These are phyloP conservation scores for Daldinia concentrica DNA, from an alignment of 495 filamentous ascomycete genomes.

Conservation along the genomic window DNA sequence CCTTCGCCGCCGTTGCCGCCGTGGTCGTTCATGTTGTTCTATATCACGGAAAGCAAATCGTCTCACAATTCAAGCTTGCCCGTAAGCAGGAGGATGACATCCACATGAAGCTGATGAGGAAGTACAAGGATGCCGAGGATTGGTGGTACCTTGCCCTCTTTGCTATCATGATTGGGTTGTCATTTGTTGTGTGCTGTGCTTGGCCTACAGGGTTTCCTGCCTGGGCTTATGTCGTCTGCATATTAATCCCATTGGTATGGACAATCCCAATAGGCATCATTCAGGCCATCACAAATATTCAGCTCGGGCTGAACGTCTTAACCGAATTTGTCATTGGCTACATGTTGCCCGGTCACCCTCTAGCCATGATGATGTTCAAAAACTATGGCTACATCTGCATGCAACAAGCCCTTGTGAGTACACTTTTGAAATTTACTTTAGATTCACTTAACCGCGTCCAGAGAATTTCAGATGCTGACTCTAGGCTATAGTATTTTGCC, in stretches of 20 bases:
- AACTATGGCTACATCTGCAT: slow-evolving; percentile 76
- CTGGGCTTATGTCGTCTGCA: slow-evolving; percentile 72
- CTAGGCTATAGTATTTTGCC: slow-evolving; percentile 41
- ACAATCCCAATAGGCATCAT: slow-evolving; percentile 65
- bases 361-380: slow-evolving; percentile 79
- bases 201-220: slow-evolving; percentile 71
- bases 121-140: slow-evolving; percentile 64
- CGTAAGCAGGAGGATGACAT: slow-evolving; percentile 70
- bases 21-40: slow-evolving; percentile 68
- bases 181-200: slow-evolving; percentile 63
- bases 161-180: slow-evolving; percentile 54
- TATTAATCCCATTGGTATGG: slow-evolving; percentile 63
- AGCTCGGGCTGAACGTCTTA: slow-evolving; percentile 72
- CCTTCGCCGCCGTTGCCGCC: slow-evolving; percentile 73
- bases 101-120: slow-evolving; percentile 69
- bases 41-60: slow-evolving; percentile 71
- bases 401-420: slow-evolving; percentile 57
- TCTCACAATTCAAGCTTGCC: slow-evolving; percentile 59
- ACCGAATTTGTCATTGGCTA: slow-evolving; percentile 78
- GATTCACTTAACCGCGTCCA: not conserved
- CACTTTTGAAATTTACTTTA: not conserved
- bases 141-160: slow-evolving; percentile 64
- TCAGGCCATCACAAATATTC: slow-evolving; percentile 74
- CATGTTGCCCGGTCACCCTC: slow-evolving; percentile 69
- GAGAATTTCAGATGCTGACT: slow-evolving; percentile 4